Percentiles rank a stretch among this genome's conserved stretches.
Conservation (phyloP, 345 rosid genomes). For the Linum usitatissimum region DNA sequence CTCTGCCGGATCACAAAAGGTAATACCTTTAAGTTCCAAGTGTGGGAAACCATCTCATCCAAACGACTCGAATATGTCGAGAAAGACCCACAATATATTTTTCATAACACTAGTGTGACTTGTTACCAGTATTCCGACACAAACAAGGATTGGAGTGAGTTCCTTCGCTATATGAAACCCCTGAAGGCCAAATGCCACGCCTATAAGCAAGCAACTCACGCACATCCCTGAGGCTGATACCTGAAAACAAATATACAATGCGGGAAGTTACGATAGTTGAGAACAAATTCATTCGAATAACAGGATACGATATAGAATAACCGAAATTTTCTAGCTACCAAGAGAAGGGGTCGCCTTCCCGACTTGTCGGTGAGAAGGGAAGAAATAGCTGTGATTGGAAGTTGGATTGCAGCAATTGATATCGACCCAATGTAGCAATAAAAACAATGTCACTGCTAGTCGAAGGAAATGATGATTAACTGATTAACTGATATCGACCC, state of each 20-base stretch:
- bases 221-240: conserved; percentile 16
- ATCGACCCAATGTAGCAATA: not conserved
- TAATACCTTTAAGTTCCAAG: no score
- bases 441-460: no score
- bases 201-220: conserved; percentile 17
- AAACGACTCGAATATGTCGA: no score
- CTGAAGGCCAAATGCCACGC: conserved; percentile 26
- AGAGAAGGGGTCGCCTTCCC: conserved; percentile 28
- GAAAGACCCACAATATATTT: no score
- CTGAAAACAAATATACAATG: conserved; percentile 3
- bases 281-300: not conserved
- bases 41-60: no score
- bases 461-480: no score
- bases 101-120: no score
- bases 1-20: no score
- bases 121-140: conserved; percentile 26
- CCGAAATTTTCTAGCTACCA: conserved; percentile 7
- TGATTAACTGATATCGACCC: no score
- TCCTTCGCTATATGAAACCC: conserved; percentile 12
- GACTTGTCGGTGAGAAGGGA: conserved; percentile 16
- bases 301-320: no score
- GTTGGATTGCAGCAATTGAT: conserved; percentile 12
- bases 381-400: not conserved
- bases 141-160: conserved; percentile 18
- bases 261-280: not conserved